Evolutionary conservation across 495 filamentous ascomycete genomes (phyloP), one percentile per base, ranked within the genome.

Genomic region (Penicillium paxilli): DNA sequence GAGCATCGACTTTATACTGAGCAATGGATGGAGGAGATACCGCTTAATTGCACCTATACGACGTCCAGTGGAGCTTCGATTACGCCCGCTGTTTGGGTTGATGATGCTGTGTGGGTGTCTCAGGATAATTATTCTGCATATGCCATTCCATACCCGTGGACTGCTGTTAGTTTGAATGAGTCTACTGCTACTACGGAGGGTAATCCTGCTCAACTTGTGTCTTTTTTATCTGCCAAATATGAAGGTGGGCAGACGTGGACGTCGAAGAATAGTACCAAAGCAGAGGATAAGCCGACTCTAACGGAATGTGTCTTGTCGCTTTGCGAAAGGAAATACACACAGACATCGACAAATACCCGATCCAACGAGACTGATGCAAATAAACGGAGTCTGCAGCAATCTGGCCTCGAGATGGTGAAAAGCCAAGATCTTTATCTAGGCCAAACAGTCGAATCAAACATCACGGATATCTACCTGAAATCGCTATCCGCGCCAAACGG

Each of bases 21-120:
- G 16, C 14, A 41, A 41, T 41, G 38, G 38, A 19, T 22, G 38
- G 20, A 8, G 3, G 20, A 51, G 22, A 17, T 25, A 1, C 49
- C 49, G n/a, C 21, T 14, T 6, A 40, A 51, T 16, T 51, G 49
- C 49, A 51, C n/a, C 1, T 51, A 51, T 42, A 40, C 21, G 24
- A 28, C 35, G 2, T 23, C 49, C 4, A 42, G 35, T 19, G 37
- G 37, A 14, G 37, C 38, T 28, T 19, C 17, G 9, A 22, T 51
- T 20, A 42, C 35, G 8, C 25, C 38, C 8, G 20, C 14, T 10
- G 16, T 41, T 16, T 19, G 16, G 16, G 38, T 19, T 5, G 17
- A 19, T 6, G 16, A 41, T 41, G 38, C 38, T 22, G 19, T 4
- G 20, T 19, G 38, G 16, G 6, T 22, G 16, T 19, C 38, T 10